Evolutionary conservation across 805 yeast genomes (phyloP), one percentile per base, ranked within the genome.

Genomic region (Starmera amethionina): DNA sequence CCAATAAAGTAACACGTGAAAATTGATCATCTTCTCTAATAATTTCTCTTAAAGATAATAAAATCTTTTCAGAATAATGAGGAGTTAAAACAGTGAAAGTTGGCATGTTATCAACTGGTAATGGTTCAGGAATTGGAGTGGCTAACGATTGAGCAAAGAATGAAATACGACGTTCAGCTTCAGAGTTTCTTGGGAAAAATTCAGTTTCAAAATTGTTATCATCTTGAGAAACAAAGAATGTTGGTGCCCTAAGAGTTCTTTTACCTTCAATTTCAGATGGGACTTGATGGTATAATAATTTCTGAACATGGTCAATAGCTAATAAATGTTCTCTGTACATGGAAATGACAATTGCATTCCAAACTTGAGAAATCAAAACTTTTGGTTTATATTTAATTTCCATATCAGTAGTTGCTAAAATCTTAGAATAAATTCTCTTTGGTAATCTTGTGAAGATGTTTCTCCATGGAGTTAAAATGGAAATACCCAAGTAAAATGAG

Each of bases 71-170:
- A 49, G 93, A 73, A 66, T 90, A 90, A 64, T 90, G 98, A 56
- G 98, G 97, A 51, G 90, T 83, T 64, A 90, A 71, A 18, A 93
- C 97, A 32, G 98, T 89, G 65, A 93, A 93, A 11, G 97, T 90
- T 49, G 99, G 99, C 98, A 93, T 93, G 73, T 90, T 90, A 66
- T 93, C 98, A 52, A 94, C 97, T 35, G 99, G 98, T 59, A 93
- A 73, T 46, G 99, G 97, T 69, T 93, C 98, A 47, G 96, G 96
- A 55, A 93, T 89, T 52, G 98, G 98, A 44, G 98, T 93, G 39
- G 98, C 94, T 65, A 93, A 73, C 10, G 97, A 89, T 67, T 93
- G 98, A 44, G 99, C 99, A 70, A 93, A 93, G 83, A 94, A 93
- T 44, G 97, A 86, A 54, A 93, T 89, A 75, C 99, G 93, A 73